Evolutionary conservation across 306 rosid species (phyloP), one percentile per base, ranked within the genome.

Genomic region (Prunus fruticosa): DNA sequence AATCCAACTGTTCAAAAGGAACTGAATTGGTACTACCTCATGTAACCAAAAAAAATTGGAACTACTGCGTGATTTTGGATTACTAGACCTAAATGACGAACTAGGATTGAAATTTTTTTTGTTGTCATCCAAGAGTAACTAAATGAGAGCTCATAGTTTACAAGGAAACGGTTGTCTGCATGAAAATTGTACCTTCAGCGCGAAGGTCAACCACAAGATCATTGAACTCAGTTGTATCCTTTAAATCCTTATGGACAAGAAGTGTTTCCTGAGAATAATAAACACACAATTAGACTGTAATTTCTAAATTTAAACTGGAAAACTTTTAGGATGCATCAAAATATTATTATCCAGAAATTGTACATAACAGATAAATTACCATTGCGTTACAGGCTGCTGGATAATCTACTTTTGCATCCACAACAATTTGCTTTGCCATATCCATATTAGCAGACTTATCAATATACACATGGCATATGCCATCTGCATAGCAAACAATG

Each of bases 381-480:
- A 96, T 89, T 73, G 99, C 99, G 87, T 96, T 96, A 79, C 99
- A 96, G 76, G 93, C 96, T 73, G 99, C 91, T 74, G 99, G 99
- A 84, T 96, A 96, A 86, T 96, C 99, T 74, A 87, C 5, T 87
- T 96, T 96, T 64, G 97, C 98, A 88, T 96, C 99, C 71, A 89
- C 70, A 66, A 88, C 93, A 78, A 96, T 91, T 81, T 47, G 84
- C 86, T 80, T 86, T 56, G 97, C 96, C 92, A 91, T 86, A 76
- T 89, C 93, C 89, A 87, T 72, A 78, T 96, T 80, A 52, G 98
- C 99, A 89, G 96, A 96, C 82, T 96, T 96, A 76, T 96, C 99
- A 67, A 92, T 79, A 72, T 88, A 96, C 76, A 92, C 91, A 74
- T 96, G 99, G 89, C 99, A 95, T 67, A 95, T 91, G 86, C 99